These are phyloP conservation scores for Fusarium sp. DNA, from an alignment of 2,329 filamentous ascomycete genomes.

Conservation along the genomic window DNA sequence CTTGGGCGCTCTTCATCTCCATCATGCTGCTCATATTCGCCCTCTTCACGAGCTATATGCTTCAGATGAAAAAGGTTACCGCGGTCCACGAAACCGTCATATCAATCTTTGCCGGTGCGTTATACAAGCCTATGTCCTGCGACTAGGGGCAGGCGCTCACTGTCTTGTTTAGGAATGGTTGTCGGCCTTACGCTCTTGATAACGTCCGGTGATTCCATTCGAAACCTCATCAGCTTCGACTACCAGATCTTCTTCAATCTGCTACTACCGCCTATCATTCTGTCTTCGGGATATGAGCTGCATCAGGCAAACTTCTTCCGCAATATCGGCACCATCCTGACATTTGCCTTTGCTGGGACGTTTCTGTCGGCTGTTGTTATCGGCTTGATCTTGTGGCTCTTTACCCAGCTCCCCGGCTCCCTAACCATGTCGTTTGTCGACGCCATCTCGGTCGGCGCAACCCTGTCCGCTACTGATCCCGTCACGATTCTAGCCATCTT, in stretches of 20 bases:
- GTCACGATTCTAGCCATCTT: slow-evolving; percentile 99
- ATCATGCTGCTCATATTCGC: slow-evolving; percentile 94
- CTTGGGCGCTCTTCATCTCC: slow-evolving; percentile 97
- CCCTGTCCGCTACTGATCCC: slow-evolving; percentile 95
- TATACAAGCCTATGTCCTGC: background rate
- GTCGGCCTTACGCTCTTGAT: slow-evolving; percentile 91
- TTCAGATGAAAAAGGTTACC: slow-evolving; percentile 97
- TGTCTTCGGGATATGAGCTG: slow-evolving; percentile 96
- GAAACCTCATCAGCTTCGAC: slow-evolving; percentile 94
- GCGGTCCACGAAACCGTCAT: slow-evolving; percentile 98
- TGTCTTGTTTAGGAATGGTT: slow-evolving; percentile 82
- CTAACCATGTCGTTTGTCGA: slow-evolving; percentile 93
- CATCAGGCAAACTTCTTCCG: slow-evolving; percentile 99
- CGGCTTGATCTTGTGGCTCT: slow-evolving; percentile 89
- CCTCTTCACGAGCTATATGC: slow-evolving; percentile 96
- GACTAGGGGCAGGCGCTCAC: slow-evolving; percentile 43
- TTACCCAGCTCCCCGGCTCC: slow-evolving; percentile 87
- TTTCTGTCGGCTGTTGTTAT: slow-evolving; percentile 98
- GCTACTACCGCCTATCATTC: slow-evolving; percentile 96
- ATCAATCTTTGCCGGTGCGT: slow-evolving; percentile 91
- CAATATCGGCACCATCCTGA: slow-evolving; percentile 96
- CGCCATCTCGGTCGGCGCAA: slow-evolving; percentile 96
- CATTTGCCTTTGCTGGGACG: slow-evolving; percentile 96
- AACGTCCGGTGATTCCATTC: slow-evolving; percentile 85
- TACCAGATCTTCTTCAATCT: slow-evolving; percentile 99